Evolutionary conservation across 768 basidiomycete species (phyloP), one percentile per base, ranked within the genome.

Genomic region (Tulasnella calospora): DNA sequence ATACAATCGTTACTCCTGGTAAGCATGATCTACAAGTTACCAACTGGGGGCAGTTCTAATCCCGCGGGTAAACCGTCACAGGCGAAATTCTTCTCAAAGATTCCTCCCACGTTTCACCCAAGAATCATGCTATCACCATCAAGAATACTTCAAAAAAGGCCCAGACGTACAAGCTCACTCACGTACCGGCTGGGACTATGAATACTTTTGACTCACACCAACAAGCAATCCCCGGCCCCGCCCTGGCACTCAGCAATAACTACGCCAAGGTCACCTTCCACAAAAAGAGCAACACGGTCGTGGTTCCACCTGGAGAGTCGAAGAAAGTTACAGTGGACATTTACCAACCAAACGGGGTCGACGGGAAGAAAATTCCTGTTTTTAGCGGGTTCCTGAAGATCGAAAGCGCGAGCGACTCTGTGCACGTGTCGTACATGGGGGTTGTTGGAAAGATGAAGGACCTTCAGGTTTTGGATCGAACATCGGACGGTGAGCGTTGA

Each of bases 181-280:
- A 91, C 81, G 83, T 88, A 1, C 88, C 90, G 23, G 89, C 90
- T 51, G 89, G 88, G 3, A 90, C 89, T 9, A 88, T 88, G 13
- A 79, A 87, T 36, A 88, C 89, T 1, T 72, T 47, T 86, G 86
- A 84, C 17, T 85, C 85, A 57, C 86, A 86, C 82, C 83, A 40
- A 27, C 80, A 91, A 92, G 71, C 87, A 0, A 83, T 84, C 6
- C 80, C 84, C 57, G 88, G 88, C 15, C 90, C 91, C 3, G 87
- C 90, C 0, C 89, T n/a, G n/a, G n/a, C 89, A 9, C 83, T 90
- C 72, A 84, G 87, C 10, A 82, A 83, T 33, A 9, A 77, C 23
- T 83, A 85, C 51, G 90, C 90, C 8, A 84, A 83, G 0, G 88
- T 90, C 38, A 82, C 82, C 9, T 85, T 91, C 82, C n/a, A n/a